phyloP scores from a whole-genome alignment of 768 basidiomycete genomes.

The Agaricus blazei region DNA sequence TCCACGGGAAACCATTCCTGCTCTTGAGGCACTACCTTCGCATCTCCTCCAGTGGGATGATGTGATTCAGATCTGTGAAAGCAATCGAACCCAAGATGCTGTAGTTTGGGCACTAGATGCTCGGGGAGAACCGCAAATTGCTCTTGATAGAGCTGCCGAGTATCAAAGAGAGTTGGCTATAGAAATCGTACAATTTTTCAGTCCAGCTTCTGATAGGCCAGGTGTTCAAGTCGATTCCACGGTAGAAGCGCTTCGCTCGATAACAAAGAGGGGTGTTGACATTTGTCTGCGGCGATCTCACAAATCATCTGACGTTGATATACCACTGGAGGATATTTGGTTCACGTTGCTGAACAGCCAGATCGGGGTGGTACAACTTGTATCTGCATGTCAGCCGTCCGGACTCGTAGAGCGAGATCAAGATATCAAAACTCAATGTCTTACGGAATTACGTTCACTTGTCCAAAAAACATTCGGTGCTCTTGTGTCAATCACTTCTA shows the following conservation, averaged over 20 bases:
- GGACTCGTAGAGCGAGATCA: background rate
- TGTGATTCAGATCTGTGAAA: slow-evolving; percentile 62
- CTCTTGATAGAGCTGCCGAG: slow-evolving; percentile 59
- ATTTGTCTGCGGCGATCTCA: slow-evolving; percentile 71
- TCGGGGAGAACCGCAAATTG: slow-evolving; percentile 54
- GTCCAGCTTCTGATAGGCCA: slow-evolving; percentile 27
- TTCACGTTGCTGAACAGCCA: slow-evolving; percentile 80
- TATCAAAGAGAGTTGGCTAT: slow-evolving; percentile 36
- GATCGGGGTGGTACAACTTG: slow-evolving; percentile 69
- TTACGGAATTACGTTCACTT: slow-evolving; percentile 60
- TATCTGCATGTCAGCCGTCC: slow-evolving; percentile 39
- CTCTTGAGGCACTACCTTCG: slow-evolving; percentile 50
- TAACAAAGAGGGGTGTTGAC: slow-evolving; percentile 56
- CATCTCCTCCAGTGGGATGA: slow-evolving; percentile 52
- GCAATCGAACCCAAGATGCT: slow-evolving; percentile 61
- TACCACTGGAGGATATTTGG: slow-evolving; percentile 81
- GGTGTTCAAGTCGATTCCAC: slow-evolving; percentile 23
- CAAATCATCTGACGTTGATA: slow-evolving; percentile 29
- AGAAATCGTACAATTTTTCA: slow-evolving; percentile 39
- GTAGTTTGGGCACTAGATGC: slow-evolving; percentile 77
- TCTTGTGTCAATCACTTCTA: slow-evolving; percentile 80
- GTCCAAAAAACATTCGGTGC: slow-evolving; percentile 83
- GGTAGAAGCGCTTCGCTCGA: slow-evolving; percentile 47
- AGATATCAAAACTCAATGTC: slow-evolving; percentile 11
- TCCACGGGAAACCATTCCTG: slow-evolving; percentile 55